These are phyloP conservation scores for Neurospora tetrasperma DNA, from an alignment of 495 filamentous ascomycete species.

Conservation along the genomic window DNA sequence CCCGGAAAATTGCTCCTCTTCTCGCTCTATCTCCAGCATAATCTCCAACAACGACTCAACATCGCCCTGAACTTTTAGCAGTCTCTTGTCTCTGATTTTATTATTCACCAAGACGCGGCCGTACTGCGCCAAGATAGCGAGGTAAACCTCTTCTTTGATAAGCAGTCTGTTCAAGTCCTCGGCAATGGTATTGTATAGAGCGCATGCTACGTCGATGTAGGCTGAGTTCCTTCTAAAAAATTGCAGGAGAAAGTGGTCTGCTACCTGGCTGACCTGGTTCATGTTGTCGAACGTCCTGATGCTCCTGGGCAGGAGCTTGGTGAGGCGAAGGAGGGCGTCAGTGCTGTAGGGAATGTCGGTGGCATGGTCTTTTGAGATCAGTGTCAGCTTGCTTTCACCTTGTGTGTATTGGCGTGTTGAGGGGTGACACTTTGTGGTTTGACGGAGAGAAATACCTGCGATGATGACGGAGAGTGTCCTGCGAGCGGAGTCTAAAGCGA, in stretches of 20 bases:
- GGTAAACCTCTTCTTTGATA: not conserved
- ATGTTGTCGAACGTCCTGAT: not conserved
- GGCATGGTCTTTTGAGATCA: not conserved
- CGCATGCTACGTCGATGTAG: not conserved
- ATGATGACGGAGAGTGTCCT: not conserved
- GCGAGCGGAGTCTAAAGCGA: not conserved
- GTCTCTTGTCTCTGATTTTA: not conserved
- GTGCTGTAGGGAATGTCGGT: not conserved
- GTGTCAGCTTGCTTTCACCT: not conserved
- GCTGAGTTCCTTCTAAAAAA: too few species aligned
- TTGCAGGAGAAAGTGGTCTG: not conserved
- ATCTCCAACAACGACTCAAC: not conserved
- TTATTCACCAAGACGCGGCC: not conserved
- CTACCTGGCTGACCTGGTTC: not conserved
- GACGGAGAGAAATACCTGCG: not conserved
- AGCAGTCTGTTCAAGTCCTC: not conserved
- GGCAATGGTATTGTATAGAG: not conserved
- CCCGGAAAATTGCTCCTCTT: too few species aligned
- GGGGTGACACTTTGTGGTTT: too few species aligned
- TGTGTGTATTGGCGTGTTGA: not conserved
- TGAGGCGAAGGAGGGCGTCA: not conserved
- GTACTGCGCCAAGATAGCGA: fast-evolving
- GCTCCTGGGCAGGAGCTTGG: not conserved
- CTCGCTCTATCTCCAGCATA: not conserved
- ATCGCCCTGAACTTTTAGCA: fast-evolving